Conservation (phyloP, 805 yeast species). For the Candida pini region DNA sequence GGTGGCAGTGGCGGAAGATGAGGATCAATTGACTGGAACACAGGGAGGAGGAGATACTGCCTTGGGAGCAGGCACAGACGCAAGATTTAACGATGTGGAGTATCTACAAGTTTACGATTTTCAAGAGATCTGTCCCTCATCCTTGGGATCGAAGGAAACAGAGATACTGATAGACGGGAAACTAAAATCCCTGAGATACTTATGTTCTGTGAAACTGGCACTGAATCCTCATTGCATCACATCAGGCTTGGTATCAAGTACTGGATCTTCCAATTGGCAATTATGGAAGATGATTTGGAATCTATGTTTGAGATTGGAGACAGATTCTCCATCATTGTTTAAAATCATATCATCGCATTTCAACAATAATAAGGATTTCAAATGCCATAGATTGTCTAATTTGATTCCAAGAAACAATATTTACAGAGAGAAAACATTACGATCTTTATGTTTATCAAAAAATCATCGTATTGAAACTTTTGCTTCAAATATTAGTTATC, state of each 20-base stretch:
- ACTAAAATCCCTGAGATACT: slow-evolving; percentile 19
- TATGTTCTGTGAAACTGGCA: slow-evolving; percentile 24
- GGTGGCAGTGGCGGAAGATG: too few species aligned
- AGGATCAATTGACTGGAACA: too few species aligned
- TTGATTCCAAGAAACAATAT: slow-evolving; percentile 11
- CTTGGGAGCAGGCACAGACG: too few species aligned
- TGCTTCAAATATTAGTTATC: slow-evolving; percentile 20
- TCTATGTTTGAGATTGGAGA: slow-evolving; percentile 21
- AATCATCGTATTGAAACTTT: slow-evolving; percentile 33
- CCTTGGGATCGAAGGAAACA: too few species aligned
- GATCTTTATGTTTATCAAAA: slow-evolving; percentile 10
- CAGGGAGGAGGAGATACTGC: too few species aligned
- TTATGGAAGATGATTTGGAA: slow-evolving; percentile 32
- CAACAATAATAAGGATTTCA: slow-evolving; percentile 8
- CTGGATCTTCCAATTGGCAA: too few species aligned
- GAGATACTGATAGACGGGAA: too few species aligned
- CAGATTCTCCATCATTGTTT: slow-evolving; percentile 27
- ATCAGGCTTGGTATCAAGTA: too few species aligned
- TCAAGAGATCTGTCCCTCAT: too few species aligned
- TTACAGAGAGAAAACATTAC: slow-evolving; percentile 13
- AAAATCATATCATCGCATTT: slow-evolving; percentile 24
- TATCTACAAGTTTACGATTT: too few species aligned
- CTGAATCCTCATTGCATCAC: too few species aligned
- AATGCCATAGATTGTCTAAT: slow-evolving; percentile 13
- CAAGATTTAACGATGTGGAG: too few species aligned